Base-by-base conservation (phyloP, 805 yeast genomes). In the Pichia nakasei region DNA sequence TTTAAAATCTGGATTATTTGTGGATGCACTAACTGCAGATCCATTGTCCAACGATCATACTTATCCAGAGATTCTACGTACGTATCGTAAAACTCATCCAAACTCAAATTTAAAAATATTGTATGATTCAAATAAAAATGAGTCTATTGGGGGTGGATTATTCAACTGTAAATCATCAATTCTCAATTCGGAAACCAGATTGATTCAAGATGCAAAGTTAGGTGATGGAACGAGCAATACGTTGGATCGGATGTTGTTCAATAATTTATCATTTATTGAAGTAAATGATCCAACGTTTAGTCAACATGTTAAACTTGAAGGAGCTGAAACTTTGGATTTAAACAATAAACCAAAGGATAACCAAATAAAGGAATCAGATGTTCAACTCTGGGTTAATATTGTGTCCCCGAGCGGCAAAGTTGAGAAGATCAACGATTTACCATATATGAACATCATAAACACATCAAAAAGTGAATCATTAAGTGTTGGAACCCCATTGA, bases 381-480 rank as follows among this genome's bases (percentile, higher is more conserved):
- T 64, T 44, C 66, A 64, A 43, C 27, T 60, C 35, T 60, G 57
- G 46, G 51, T 64, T 12, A 59, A 55, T 38, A 54, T 60, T 37
- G 57, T 54, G 24, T 45, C 52, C 3, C 46, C 48, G 18, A 36
- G 52, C 4, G 48, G 54, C 2, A 61, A 56, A 26, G 43, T 48
- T 19, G 37, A 52, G 9, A 53, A 53, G 35, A n/a, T 49, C 12
- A 50, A 48, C 29, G 55, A 54, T 41, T 58, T 54, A 40, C 67
- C 67, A 19, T 50, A 54, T 11, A 33, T 61, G 21, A 41, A 52
- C 7, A 49, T 63, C 3, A 34, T 58, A 19, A 49, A 60, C 46
- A 37, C n/a, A n/a, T n/a, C n/a, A 2, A 4, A n/a, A 17, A 32
- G 19, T 32, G 20, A 32, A 29, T 29, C 32, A 29, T 12, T 4